These are phyloP conservation scores for Stylosanthes scabra DNA, from an alignment of 331 rosid species.

Conservation along the genomic window DNA sequence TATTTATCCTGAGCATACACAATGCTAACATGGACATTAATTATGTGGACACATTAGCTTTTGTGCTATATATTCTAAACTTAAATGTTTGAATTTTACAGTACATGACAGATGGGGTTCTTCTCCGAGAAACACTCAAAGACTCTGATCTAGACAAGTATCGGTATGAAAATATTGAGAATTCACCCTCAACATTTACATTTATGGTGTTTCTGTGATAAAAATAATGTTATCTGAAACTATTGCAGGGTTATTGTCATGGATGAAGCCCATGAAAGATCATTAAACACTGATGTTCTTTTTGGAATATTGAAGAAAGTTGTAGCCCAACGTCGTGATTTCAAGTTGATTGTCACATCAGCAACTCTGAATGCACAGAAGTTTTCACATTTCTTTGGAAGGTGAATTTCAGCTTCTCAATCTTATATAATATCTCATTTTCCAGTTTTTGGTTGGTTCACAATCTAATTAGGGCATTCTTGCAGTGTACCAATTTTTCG, in stretches of 20 bases:
- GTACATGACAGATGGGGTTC: constrained; percentile 99
- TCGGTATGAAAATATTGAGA: constrained; percentile 61
- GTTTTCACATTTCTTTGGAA: constrained; percentile 94
- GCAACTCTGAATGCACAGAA: constrained; percentile 95
- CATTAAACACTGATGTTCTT: constrained; percentile 92
- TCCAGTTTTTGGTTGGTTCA: constrained; percentile 26
- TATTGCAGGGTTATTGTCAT: constrained; percentile 88
- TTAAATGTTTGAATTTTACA: constrained; percentile 50
- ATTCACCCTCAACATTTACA: constrained; percentile 2
- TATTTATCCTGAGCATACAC: constrained; percentile 13
- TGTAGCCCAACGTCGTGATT: constrained; percentile 96
- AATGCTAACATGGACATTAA: constrained; percentile 1
- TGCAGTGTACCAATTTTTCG: constrained; percentile 90
- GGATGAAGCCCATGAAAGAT: constrained; percentile 99
- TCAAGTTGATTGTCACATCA: constrained; percentile 95
- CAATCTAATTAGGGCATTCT: constrained; percentile 32
- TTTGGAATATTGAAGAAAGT: constrained; percentile 96
- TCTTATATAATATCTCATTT: background rate
- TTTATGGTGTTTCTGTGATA: constrained; percentile 29
- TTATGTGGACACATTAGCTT: constrained; percentile 10
- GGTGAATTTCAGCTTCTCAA: constrained; percentile 57
- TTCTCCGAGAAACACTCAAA: constrained; percentile 94
- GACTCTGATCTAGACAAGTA: constrained; percentile 97
- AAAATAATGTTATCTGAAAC: constrained; percentile 33
- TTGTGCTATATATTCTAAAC: constrained; percentile 36